Base-by-base conservation (phyloP, 2,329 filamentous ascomycete genomes). In the Trematosphaeria pertusa region DNA sequence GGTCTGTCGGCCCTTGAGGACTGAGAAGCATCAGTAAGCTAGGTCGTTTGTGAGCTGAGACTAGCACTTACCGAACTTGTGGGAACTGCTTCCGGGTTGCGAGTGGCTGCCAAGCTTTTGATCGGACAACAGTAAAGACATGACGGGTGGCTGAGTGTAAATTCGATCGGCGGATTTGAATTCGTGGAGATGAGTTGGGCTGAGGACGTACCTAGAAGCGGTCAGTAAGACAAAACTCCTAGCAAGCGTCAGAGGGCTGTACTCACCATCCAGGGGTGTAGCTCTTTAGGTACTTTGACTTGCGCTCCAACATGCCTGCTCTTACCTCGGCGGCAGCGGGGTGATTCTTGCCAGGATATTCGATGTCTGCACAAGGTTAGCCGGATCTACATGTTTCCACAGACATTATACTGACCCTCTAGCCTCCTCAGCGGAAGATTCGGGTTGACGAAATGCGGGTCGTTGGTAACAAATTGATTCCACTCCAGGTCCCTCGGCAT, bases 281-380 rank as follows among this genome's bases (percentile, higher is more conserved):
- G 71, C 92, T 97, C 78, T 97, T 97, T 52, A 99, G 78, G 66
- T 97, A 99, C 70, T 97, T 99, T 82, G 91, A 96, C 85, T 97
- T 97, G 58, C 94, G 87, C 77, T 99, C 94, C 26, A 99, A 78
- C 73, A 97, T 86, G 2, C 94, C 94, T 15, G 91, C 90, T 50
- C 92, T 83, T 42, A 99, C 89, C 72, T 97, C 93, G 51, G 89
- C 78, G 69, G 80, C 90, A 72, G 89, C 85, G 51, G 89, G 86
- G 70, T 96, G 89, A 61, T 96, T 84, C 67, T 90, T 91, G 32
- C 94, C 94, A 14, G 92, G 92, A 69, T 97, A 99, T 49, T 89
- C 84, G 57, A 99, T 95, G 53, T 89, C 87, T 47, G n/a, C 5
- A 31, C 12, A 15, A n/a, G 4, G 22, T 47, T n/a, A 48, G 39